These are phyloP conservation scores for Carex myosuroides DNA, from an alignment of 176 grass and related monocot genomes.

Conservation along the genomic window DNA sequence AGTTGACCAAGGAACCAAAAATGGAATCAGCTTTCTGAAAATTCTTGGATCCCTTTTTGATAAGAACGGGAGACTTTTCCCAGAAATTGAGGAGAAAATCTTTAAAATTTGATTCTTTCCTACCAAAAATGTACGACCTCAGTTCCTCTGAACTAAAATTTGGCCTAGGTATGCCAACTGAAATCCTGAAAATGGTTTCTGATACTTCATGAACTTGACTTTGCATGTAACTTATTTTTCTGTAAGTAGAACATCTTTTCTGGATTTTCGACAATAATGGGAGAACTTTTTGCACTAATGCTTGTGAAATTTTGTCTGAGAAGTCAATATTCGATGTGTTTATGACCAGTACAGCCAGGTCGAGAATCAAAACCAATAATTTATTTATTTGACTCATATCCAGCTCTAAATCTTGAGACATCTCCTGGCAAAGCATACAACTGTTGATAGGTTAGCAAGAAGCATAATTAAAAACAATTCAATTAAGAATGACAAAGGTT, in stretches of 20 bases:
- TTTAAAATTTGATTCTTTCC: conserved; percentile 24
- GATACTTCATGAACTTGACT: conserved; percentile 38
- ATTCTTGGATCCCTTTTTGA: conserved; percentile 28
- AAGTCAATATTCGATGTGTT: conserved; percentile 34
- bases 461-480: not conserved
- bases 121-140: conserved; percentile 42
- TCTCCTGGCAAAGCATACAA: conserved; percentile 1
- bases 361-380: conserved; percentile 25
- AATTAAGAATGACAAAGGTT: too few species aligned
- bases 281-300: conserved; percentile 26
- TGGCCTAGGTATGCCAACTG: conserved; percentile 31
- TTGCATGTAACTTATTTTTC: conserved; percentile 17
- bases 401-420: not conserved
- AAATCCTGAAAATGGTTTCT: conserved; percentile 80
- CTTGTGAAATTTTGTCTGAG: conserved; percentile 20
- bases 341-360: conserved; percentile 40
- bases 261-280: conserved; percentile 44
- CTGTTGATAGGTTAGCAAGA: not conserved
- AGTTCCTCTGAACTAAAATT: conserved; percentile 25
- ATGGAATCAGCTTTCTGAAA: conserved; percentile 25
- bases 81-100: conserved; percentile 54
- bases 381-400: conserved; percentile 17
- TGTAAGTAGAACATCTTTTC: conserved; percentile 6
- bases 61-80: conserved; percentile 50
- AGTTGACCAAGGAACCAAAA: conserved; percentile 32